Evolutionary conservation across 345 rosid genomes (phyloP).

Genomic region (Geranium rotundifolium): DNA sequence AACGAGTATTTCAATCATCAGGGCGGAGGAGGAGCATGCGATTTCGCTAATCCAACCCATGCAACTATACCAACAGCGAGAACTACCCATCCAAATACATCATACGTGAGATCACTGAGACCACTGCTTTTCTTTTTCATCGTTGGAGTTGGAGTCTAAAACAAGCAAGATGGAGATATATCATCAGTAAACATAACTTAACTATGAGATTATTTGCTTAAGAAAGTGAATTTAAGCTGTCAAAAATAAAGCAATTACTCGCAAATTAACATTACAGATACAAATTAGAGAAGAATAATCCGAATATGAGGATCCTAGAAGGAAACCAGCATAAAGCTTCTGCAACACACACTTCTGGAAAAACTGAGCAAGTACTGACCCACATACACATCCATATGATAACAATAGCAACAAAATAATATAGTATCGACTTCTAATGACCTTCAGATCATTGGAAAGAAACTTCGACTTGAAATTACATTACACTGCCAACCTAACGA

Average conservation of each 20-base stretch:
- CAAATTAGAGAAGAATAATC: too few species aligned
- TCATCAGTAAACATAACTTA: not conserved
- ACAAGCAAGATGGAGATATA: not conserved
- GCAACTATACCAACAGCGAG: constrained; percentile 75
- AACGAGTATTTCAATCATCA: constrained; percentile 14
- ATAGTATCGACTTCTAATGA: not conserved
- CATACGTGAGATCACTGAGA: constrained; percentile 58
- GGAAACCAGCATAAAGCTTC: not conserved
- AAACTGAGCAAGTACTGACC: not conserved
- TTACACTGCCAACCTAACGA: not conserved
- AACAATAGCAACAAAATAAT: not conserved
- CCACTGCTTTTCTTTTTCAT: constrained; percentile 64
- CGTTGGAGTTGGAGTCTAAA: constrained; percentile 16
- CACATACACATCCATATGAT: too few species aligned
- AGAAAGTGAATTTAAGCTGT: not conserved
- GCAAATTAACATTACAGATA: not conserved
- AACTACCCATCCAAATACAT: constrained; percentile 73
- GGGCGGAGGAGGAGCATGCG: constrained; percentile 41
- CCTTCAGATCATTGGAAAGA: too few species aligned
- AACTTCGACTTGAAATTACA: too few species aligned
- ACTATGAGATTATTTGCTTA: not conserved
- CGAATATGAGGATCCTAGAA: not conserved
- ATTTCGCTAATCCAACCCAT: constrained; percentile 73
- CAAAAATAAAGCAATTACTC: not conserved
- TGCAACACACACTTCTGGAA: not conserved